phyloP scores from a whole-genome alignment of 495 filamentous ascomycete species.

The Physcia stellaris region DNA sequence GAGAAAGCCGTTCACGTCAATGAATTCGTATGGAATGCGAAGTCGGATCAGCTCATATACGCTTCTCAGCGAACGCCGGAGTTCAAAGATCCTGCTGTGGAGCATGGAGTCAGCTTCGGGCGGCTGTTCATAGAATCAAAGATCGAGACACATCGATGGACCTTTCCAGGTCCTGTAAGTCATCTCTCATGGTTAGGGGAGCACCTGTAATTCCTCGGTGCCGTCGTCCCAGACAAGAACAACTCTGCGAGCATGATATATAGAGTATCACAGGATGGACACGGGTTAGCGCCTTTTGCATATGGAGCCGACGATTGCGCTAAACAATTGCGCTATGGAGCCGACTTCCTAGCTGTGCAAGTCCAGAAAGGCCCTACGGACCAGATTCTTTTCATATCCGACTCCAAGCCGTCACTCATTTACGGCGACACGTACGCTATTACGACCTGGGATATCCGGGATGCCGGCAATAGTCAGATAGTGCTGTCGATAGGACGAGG shows the following conservation, averaged over 20 bases:
- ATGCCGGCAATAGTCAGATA: background rate
- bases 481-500: background rate
- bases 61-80: constrained; percentile 4
- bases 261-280: background rate
- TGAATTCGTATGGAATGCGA: constrained; percentile 6
- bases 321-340: background rate
- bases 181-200: background rate
- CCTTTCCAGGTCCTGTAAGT: background rate
- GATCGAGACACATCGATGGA: background rate
- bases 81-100: background rate
- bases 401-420: background rate
- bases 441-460: constrained; percentile 1
- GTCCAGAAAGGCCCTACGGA: background rate
- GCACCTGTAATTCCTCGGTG: constrained; percentile 2
- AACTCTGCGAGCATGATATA: background rate
- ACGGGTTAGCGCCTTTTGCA: background rate
- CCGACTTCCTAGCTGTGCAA: background rate
- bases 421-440: background rate
- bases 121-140: background rate
- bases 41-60: constrained; percentile 3
- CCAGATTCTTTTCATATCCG: background rate
- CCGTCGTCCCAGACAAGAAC: background rate
- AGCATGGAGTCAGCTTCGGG: constrained; percentile 1
- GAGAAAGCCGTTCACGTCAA: constrained; percentile 3
- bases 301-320: background rate